phyloP scores from a whole-genome alignment of 2,329 filamentous ascomycete species.

The Aureobasidium melanogenum region DNA sequence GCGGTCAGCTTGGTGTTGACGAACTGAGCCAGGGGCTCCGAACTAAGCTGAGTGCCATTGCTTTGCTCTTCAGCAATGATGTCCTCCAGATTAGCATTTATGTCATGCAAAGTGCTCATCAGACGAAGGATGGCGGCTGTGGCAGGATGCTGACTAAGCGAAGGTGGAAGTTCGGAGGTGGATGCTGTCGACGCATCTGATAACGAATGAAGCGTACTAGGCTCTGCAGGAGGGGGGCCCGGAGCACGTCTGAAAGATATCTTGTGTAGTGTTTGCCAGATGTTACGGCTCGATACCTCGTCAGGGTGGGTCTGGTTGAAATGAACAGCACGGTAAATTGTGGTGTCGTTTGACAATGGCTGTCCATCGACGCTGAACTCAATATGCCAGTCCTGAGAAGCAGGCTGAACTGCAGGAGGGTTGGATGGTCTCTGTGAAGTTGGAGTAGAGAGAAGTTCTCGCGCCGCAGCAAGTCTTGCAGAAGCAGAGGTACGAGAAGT shows the following conservation, averaged over 20 bases:
- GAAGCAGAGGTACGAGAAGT: constrained; percentile 22
- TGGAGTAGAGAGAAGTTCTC: constrained; percentile 34
- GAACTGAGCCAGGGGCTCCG: constrained; percentile 83
- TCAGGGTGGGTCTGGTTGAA: constrained; percentile 53
- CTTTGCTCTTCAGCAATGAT: constrained; percentile 59
- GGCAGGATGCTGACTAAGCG: constrained; percentile 71
- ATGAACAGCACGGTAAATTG: constrained; percentile 90
- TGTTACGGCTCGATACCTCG: constrained; percentile 62
- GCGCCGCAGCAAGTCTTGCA: constrained; percentile 24
- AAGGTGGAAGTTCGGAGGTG: constrained; percentile 60
- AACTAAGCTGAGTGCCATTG: constrained; percentile 58
- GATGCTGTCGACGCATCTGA: constrained; percentile 45
- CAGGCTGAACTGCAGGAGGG: constrained; percentile 69
- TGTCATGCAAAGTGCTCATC: constrained; percentile 80
- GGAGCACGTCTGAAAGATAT: constrained; percentile 84
- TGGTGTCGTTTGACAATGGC: constrained; percentile 80
- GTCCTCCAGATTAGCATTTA: constrained; percentile 91
- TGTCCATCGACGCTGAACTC: constrained; percentile 85
- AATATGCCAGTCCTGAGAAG: constrained; percentile 92
- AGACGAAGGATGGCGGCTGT: constrained; percentile 82
- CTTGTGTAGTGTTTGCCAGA: constrained; percentile 85
- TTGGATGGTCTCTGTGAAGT: constrained; percentile 59
- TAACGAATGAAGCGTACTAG: constrained; percentile 50
- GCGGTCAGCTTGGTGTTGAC: constrained; percentile 98
- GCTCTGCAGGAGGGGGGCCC: constrained; percentile 70